These are phyloP conservation scores for Candida tibetensis DNA, from an alignment of 805 yeast species.

Conservation along the genomic window DNA sequence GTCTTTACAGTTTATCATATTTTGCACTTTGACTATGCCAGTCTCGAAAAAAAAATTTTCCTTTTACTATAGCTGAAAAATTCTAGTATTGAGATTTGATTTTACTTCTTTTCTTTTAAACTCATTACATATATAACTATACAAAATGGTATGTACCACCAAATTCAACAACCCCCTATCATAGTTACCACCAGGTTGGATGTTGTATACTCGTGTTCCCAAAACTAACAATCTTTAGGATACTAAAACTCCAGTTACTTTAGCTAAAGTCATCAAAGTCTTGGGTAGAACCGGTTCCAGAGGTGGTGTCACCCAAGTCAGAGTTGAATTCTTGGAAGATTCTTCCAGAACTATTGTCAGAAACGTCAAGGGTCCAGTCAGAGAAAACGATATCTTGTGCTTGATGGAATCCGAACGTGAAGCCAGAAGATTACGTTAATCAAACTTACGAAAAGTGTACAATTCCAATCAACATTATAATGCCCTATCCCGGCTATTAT, in stretches of 20 bases:
- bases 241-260: conserved; percentile 90
- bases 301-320: conserved; percentile 99
- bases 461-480: neutral
- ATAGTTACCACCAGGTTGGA: no score
- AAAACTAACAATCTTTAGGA: conserved; percentile 27
- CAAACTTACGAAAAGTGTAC: neutral
- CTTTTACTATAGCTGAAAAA: conserved; percentile 4
- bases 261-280: conserved; percentile 99
- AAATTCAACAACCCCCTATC: no score
- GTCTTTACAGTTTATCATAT: conserved; percentile 8
- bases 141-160: conserved; percentile 20
- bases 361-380: conserved; percentile 96
- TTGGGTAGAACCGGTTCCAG: conserved; percentile 99
- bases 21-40: no score
- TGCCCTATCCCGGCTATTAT: neutral
- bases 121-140: conserved; percentile 11
- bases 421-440: conserved; percentile 89
- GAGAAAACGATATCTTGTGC: conserved; percentile 97
- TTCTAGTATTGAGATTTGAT: conserved; percentile 2
- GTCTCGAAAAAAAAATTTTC: conserved; percentile 7
- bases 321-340: conserved; percentile 95
- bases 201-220: no score
- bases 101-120: conserved; percentile 11
- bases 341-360: conserved; percentile 94
- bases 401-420: conserved; percentile 99